Conservation (phyloP, 2,329 filamentous ascomycete species). For the Stenocarpella maydis region DNA sequence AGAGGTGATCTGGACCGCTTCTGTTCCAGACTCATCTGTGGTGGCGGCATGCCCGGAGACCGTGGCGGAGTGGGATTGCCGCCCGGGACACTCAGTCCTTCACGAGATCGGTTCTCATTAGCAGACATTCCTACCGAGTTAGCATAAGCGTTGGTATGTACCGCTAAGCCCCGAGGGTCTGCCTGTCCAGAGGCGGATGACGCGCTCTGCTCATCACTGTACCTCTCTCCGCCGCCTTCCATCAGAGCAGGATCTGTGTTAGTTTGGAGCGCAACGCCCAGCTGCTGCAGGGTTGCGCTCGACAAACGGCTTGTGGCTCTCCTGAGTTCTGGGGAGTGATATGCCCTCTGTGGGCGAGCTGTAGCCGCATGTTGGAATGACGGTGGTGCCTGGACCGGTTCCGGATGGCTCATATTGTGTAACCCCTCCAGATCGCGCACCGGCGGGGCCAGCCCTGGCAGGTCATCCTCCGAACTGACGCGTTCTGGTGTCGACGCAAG, state of each 20-base stretch:
- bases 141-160: slow-evolving; percentile 58
- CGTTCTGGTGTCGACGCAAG: slow-evolving; percentile 59
- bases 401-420: slow-evolving; percentile 68
- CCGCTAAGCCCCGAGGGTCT: slow-evolving; percentile 55
- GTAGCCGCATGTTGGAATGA: slow-evolving; percentile 72
- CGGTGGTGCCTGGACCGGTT: slow-evolving; percentile 81
- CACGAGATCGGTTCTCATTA: slow-evolving; percentile 62
- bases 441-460: slow-evolving; percentile 49
- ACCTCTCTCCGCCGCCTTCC: slow-evolving; percentile 36
- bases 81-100: slow-evolving; percentile 56
- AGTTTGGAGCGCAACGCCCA: slow-evolving; percentile 66
- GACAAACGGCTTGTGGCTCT: slow-evolving; percentile 87
- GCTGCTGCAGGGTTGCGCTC: slow-evolving; percentile 78
- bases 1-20: slow-evolving; percentile 56
- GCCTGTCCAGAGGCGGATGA: slow-evolving; percentile 44
- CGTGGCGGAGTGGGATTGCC: slow-evolving; percentile 43
- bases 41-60: slow-evolving; percentile 51
- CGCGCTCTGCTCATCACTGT: slow-evolving; percentile 44
- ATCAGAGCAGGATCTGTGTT: slow-evolving; percentile 33
- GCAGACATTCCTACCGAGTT: slow-evolving; percentile 60
- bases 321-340: slow-evolving; percentile 79
- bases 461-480: slow-evolving; percentile 66
- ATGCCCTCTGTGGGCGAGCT: slow-evolving; percentile 75
- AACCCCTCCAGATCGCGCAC: slow-evolving; percentile 63
- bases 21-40: slow-evolving; percentile 50